Base-by-base conservation (phyloP, 1,284 basidiomycete genomes). In the Boletus calvinii region DNA sequence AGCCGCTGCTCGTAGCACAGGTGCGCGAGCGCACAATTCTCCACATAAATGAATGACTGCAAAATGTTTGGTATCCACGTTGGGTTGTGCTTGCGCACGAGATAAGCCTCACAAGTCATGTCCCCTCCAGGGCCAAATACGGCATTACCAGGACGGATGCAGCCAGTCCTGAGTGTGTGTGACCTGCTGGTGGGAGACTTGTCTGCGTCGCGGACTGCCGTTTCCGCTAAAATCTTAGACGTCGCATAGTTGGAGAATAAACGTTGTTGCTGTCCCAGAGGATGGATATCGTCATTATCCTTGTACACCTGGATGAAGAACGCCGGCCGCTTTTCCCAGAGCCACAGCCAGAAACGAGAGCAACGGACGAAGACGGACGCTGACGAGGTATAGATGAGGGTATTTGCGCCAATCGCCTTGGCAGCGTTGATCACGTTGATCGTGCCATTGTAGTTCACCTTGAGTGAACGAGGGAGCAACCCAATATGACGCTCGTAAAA, bases 51-150 rank as follows among this genome's bases (percentile, higher is more conserved):
- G 63, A 83, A 85, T 10, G 82, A 84, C 57, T 85, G 80, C 30
- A 88, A 57, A 52, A 79, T 75, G 57, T 74, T 72, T 2, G 62
- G 57, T 26, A 82, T 74, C 86, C 86, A 90, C 0, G 80, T 78
- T 0, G 81, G 83, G 60, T 85, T 87, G 49, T 69, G 65, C 61
- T 77, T 71, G 34, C 82, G 77, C 2, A 77, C 71, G 30, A 90
- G 76, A 61, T 83, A 84, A 13, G 79, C 77, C 11, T 79, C 84
- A 49, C 78, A 80, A 11, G 87, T 63, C 59, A 84, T 75, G 63
- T 90, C 87, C 3, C 87, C 87, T 22, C 86, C 80, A 2, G 86
- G 81, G 1, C 87, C 87, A 63, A 80, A 90, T 1, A 88, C 69
- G 0, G 84, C 87, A 57, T 90, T 90, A 0, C 87, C 86, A 3